Evolutionary conservation across 169 alveolate genomes (phyloP).

Genomic region (Plasmodium adleri): DNA sequence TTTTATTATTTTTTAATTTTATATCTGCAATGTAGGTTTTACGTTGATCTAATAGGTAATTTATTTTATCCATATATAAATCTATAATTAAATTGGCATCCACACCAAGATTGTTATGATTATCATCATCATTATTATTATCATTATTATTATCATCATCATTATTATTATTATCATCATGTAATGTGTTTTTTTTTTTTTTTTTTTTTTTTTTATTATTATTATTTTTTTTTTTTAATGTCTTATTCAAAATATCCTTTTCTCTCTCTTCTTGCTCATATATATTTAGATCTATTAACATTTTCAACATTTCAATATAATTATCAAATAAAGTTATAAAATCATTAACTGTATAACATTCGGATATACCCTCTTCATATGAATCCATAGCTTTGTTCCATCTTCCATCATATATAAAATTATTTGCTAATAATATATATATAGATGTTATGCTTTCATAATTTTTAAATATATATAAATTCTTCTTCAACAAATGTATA

Average conservation of each 20-base stretch:
- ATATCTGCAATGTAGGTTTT: conserved; percentile 62
- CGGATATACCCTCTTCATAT: conserved; percentile 67
- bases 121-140: not conserved
- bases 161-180: not conserved
- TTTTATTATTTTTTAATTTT: conserved; percentile 62
- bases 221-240: not conserved
- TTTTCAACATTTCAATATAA: conserved; percentile 57
- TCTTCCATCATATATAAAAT: conserved; percentile 67
- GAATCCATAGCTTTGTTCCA: conserved; percentile 77
- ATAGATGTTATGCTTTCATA: conserved; percentile 68
- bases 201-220: not conserved
- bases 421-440: conserved; percentile 59
- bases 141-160: not conserved
- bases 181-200: not conserved
- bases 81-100: conserved; percentile 20
- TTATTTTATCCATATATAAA: conserved; percentile 72
- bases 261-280: not conserved
- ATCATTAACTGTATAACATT: conserved; percentile 64
- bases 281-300: conserved; percentile 53
- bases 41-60: conserved; percentile 40
- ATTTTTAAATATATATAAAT: conserved; percentile 29
- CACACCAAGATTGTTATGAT: not conserved
- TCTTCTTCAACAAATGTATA: conserved; percentile 36
- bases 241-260: not conserved
- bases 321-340: conserved; percentile 47